Evolutionary conservation across 345 rosid species (phyloP), one percentile per base, ranked within the genome.

Genomic region (Gossypium longicalyx): DNA sequence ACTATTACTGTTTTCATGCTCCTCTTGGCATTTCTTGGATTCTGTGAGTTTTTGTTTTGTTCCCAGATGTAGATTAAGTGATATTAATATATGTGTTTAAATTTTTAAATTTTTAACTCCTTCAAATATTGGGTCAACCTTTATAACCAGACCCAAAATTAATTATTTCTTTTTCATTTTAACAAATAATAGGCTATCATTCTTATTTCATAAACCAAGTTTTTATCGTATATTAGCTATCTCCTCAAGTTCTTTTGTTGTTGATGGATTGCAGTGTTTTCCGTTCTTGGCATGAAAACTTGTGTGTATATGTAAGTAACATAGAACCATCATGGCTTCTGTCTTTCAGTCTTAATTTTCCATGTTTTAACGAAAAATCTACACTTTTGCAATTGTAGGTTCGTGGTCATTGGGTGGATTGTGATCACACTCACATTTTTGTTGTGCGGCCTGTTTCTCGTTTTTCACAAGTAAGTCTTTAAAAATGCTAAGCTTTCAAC

Each of bases 331-430:
- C 2, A n/a, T 17, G 1, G 2, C 53, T 60, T 5, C 58, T 57
- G 48, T 43, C 27, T 62, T 58, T 43, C 16, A 38, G 19, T 27
- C 9, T 60, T 27, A 23, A 23, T 25, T 59, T 47, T 22, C 29
- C 7, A 15, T 41, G 1, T 34, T 51, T 52, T 45, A 23, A 10
- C 25, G 58, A 16, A 17, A 71, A 71, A 3, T 27, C 44, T 20
- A 38, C 73, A 19, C n/a, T 20, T 15, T 12, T 20, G 34, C 20
- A 9, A 51, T 66, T 66, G 65, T 82, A 89, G 92, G 34, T 71
- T 89, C 77, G 85, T 80, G 3, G 65, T 83, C 45, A 7, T 89
- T 12, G 89, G 89, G 22, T 89, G 92, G 92, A 77, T 85, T 77
- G 76, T 89, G 3, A 84, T 87, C 78, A 81, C 87, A n/a, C 47